phyloP scores from a whole-genome alignment of 1,284 basidiomycete genomes.

The Pholiota adiposa region DNA sequence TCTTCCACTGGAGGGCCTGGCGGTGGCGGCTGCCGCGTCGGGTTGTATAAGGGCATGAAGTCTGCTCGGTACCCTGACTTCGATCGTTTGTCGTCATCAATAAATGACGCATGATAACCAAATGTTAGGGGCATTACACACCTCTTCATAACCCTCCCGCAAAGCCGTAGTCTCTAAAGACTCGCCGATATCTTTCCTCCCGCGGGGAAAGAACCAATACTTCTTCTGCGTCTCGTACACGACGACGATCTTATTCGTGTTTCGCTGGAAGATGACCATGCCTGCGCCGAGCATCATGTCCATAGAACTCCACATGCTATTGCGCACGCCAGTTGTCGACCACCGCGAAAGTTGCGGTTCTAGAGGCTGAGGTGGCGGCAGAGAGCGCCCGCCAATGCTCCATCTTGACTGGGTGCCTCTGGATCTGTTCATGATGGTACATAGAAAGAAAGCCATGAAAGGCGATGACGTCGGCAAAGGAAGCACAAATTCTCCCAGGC shows the following conservation, averaged over 20 bases:
- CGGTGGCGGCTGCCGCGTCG: constrained; percentile 43
- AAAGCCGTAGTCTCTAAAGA: constrained; percentile 58
- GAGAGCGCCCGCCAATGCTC: neutral
- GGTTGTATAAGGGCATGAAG: constrained; percentile 49
- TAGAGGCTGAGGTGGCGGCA: constrained; percentile 5
- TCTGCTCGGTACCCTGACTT: constrained; percentile 59
- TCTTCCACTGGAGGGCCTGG: constrained; percentile 27
- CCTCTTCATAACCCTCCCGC: constrained; percentile 70
- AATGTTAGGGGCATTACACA: constrained; percentile 29
- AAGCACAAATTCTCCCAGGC: neutral
- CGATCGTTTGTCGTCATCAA: neutral
- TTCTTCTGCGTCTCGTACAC: constrained; percentile 42
- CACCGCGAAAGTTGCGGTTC: constrained; percentile 32
- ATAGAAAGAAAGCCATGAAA: neutral
- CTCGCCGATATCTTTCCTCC: constrained; percentile 68
- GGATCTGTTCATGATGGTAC: neutral
- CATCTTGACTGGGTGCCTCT: neutral
- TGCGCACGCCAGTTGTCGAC: constrained; percentile 39
- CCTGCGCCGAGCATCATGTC: constrained; percentile 64
- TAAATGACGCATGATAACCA: neutral
- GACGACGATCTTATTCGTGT: constrained; percentile 41
- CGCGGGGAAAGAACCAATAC: constrained; percentile 62
- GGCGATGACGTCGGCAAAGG: neutral
- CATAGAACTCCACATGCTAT: constrained; percentile 47
- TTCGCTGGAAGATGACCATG: constrained; percentile 60